Conservation (phyloP, 352 stramenopile species). For the Phytophthora litchii region DNA sequence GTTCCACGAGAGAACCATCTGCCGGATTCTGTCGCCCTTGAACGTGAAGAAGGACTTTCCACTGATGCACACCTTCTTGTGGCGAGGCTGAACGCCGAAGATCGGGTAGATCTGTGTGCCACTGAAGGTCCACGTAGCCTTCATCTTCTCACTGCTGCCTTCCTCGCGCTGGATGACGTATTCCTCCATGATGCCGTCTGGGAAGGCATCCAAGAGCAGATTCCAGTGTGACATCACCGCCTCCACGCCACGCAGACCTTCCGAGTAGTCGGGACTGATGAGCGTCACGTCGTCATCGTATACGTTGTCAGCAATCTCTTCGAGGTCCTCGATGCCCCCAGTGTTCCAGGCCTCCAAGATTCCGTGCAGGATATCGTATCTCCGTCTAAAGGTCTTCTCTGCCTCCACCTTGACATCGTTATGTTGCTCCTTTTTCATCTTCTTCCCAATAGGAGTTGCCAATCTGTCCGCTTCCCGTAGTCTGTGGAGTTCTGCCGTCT, state of each 20-base stretch:
- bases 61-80: constrained; percentile 82
- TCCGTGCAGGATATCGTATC: constrained; percentile 76
- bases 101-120: constrained; percentile 82
- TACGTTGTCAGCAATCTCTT: constrained; percentile 79
- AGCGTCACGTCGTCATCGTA: constrained; percentile 78
- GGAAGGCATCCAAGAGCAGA: constrained; percentile 70
- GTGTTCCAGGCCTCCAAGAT: constrained; percentile 86
- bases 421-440: constrained; percentile 35
- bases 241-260: constrained; percentile 66
- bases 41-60: constrained; percentile 82
- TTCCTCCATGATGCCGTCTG: constrained; percentile 85
- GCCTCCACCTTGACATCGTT: constrained; percentile 43
- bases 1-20: constrained; percentile 79
- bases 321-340: constrained; percentile 79
- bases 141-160: constrained; percentile 64
- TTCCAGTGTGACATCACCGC: constrained; percentile 81
- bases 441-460: constrained; percentile 38
- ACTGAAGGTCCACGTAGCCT: constrained; percentile 77
- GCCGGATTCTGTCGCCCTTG: constrained; percentile 74
- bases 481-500: constrained; percentile 46
- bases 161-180: constrained; percentile 76
- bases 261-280: constrained; percentile 66
- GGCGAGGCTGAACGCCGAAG: constrained; percentile 68
- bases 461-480: constrained; percentile 26
- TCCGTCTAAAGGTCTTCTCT: constrained; percentile 62